Evolutionary conservation across 2,329 filamentous ascomycete species (phyloP).

Genomic region (Phaeophleospora eucalypticola): DNA sequence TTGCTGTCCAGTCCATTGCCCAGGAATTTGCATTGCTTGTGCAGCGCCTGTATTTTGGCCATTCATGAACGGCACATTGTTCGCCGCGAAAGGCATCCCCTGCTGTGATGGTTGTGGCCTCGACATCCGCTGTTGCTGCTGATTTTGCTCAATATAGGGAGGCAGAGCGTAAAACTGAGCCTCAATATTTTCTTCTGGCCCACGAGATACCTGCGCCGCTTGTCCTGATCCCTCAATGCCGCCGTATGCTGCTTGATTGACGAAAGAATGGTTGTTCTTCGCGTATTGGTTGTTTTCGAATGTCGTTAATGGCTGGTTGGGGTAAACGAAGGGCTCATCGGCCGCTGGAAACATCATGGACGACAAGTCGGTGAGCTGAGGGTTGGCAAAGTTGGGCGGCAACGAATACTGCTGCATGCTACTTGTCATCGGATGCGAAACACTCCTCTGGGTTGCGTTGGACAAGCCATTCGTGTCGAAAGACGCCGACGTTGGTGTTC

Average conservation of each 20-base stretch:
- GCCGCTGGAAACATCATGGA: slow-evolving; percentile 75
- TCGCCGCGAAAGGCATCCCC: slow-evolving; percentile 13
- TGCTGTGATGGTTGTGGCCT: slow-evolving; percentile 21
- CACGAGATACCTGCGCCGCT: slow-evolving; percentile 13
- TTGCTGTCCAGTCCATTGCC: slow-evolving; percentile 17
- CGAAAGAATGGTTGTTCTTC: slow-evolving; percentile 19
- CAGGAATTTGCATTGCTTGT: slow-evolving; percentile 14
- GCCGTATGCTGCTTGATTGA: slow-evolving; percentile 13
- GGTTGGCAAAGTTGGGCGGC: slow-evolving; percentile 33
- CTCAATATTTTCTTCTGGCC: slow-evolving; percentile 58
- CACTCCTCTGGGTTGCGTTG: slow-evolving; percentile 14
- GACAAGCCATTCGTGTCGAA: slow-evolving; percentile 20
- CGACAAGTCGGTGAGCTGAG: slow-evolving; percentile 63
- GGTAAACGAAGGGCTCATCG: slow-evolving; percentile 71
- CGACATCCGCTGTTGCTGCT: slow-evolving; percentile 19
- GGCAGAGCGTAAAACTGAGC: slow-evolving; percentile 70
- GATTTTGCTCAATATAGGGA: slow-evolving; percentile 61
- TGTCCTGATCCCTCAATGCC: slow-evolving; percentile 12
- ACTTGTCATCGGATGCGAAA: slow-evolving; percentile 18
- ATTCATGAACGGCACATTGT: slow-evolving; percentile 22
- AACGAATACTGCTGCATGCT: slow-evolving; percentile 22
- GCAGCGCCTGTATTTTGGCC: slow-evolving; percentile 14
- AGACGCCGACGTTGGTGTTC: slow-evolving; percentile 20
- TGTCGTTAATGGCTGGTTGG: slow-evolving; percentile 66
- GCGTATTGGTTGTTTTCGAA: slow-evolving; percentile 43